These are phyloP conservation scores for Exophiala sp. DNA, from an alignment of 2,329 filamentous ascomycete genomes.

Conservation along the genomic window DNA sequence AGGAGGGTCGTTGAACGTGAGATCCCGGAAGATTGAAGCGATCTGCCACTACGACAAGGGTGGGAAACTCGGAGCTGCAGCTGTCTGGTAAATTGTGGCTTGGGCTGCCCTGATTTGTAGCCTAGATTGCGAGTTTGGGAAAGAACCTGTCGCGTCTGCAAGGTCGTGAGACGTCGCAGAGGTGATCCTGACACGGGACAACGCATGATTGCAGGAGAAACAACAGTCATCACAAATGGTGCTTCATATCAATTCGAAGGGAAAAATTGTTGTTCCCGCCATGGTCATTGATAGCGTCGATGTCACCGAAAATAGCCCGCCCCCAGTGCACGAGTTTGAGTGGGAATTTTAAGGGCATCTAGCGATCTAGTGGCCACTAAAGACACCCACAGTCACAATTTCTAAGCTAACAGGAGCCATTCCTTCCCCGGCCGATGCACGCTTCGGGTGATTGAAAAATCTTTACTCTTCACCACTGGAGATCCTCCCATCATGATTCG, in stretches of 20 bases:
- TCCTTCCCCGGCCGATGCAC: background rate
- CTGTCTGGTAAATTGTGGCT: background rate
- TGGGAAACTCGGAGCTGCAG: background rate
- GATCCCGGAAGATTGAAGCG: conserved; percentile 14
- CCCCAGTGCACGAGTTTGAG: background rate
- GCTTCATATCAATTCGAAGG: too few species aligned
- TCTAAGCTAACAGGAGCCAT: too few species aligned
- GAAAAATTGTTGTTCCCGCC: too few species aligned
- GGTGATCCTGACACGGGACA: conserved; percentile 1
- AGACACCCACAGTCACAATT: too few species aligned
- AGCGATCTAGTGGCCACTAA: background rate
- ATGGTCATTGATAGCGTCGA: background rate
- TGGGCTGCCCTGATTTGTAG: background rate
- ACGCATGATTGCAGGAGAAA: background rate
- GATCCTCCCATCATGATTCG: background rate
- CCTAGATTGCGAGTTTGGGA: background rate
- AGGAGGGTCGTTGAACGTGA: conserved; percentile 1
- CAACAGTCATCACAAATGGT: background rate
- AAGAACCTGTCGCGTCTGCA: background rate
- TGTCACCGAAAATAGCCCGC: background rate
- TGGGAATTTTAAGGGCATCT: background rate
- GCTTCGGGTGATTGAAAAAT: background rate
- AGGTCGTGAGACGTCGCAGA: conserved; percentile 11
- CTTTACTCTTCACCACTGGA: background rate
- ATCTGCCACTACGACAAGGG: background rate